Evolutionary conservation across 2,329 filamentous ascomycete species (phyloP).

Genomic region (Fusarium sp.): DNA sequence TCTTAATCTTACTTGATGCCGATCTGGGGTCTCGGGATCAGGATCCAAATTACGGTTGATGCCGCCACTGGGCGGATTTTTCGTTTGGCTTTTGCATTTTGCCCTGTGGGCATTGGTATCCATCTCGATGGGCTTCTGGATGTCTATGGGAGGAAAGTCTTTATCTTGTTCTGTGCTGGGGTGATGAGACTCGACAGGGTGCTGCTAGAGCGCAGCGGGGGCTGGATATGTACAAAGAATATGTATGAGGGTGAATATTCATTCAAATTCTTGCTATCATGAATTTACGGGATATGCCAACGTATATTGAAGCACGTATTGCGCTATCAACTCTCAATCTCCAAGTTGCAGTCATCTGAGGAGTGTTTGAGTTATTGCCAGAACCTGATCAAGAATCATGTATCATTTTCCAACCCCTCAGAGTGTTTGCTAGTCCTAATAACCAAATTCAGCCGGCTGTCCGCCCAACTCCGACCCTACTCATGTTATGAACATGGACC

Average conservation of each 20-base stretch:
- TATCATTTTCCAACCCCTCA: not conserved
- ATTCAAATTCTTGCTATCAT: slow-evolving; percentile 6
- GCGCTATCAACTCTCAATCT: not conserved
- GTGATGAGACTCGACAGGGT: not conserved
- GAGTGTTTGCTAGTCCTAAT: not conserved
- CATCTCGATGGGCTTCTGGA: slow-evolving; percentile 25
- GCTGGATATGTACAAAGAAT: slow-evolving; percentile 8
- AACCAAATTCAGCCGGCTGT: not conserved
- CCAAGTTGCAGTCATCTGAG: not conserved
- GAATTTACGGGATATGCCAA: not conserved
- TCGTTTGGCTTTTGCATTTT: slow-evolving; percentile 31
- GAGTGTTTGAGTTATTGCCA: not conserved
- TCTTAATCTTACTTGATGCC: slow-evolving; percentile 43
- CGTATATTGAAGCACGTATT: not conserved
- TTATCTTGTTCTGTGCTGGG: not conserved
- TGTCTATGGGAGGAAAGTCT: slow-evolving; percentile 16
- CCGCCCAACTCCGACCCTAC: not conserved
- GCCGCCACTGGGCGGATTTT: slow-evolving; percentile 10
- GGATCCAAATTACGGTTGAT: slow-evolving; percentile 2
- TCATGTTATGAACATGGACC: not conserved
- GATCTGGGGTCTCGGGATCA: slow-evolving; percentile 11
- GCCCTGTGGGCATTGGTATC: slow-evolving; percentile 14
- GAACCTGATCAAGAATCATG: not conserved
- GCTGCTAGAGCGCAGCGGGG: not conserved
- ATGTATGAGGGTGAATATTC: not conserved